A percentile compares a stretch with the other conserved stretches of the same genome.
Conservation (phyloP, 1,284 basidiomycete genomes). For the Sanghuangporus sanghuang region DNA sequence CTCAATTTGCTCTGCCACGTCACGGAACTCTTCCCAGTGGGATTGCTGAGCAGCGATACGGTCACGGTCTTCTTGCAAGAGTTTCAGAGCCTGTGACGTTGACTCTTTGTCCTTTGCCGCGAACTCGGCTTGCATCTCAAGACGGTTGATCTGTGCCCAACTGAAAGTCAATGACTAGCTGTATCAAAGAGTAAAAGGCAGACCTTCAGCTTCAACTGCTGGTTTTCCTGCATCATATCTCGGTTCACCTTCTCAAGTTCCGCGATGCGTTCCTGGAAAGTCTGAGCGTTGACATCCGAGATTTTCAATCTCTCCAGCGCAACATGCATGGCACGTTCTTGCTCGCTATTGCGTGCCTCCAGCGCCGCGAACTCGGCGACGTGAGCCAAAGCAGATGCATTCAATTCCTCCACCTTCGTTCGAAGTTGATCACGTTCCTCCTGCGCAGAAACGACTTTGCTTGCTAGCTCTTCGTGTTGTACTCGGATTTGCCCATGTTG, state of each 20-base stretch:
- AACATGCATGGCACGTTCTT: constrained; percentile 64
- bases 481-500: constrained; percentile 74
- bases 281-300: constrained; percentile 60
- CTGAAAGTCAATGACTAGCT: background rate
- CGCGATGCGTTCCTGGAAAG: constrained; percentile 50
- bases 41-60: constrained; percentile 52
- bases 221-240: constrained; percentile 49
- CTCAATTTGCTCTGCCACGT: constrained; percentile 65
- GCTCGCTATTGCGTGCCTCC: constrained; percentile 52
- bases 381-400: constrained; percentile 39
- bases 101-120: constrained; percentile 57
- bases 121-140: constrained; percentile 54
- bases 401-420: constrained; percentile 47
- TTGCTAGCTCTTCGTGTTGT: constrained; percentile 67
- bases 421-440: constrained; percentile 57
- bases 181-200: constrained; percentile 20
- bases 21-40: constrained; percentile 68
- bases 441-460: constrained; percentile 56
- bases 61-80: constrained; percentile 56
- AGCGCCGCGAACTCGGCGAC: constrained; percentile 41
- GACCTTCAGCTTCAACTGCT: constrained; percentile 55
- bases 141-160: constrained; percentile 45
- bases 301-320: constrained; percentile 64
- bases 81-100: constrained; percentile 40
- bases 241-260: constrained; percentile 56